These are phyloP conservation scores for Paramecium primaurelia DNA, from an alignment of 73 alveolate genomes.

Conservation along the genomic window DNA sequence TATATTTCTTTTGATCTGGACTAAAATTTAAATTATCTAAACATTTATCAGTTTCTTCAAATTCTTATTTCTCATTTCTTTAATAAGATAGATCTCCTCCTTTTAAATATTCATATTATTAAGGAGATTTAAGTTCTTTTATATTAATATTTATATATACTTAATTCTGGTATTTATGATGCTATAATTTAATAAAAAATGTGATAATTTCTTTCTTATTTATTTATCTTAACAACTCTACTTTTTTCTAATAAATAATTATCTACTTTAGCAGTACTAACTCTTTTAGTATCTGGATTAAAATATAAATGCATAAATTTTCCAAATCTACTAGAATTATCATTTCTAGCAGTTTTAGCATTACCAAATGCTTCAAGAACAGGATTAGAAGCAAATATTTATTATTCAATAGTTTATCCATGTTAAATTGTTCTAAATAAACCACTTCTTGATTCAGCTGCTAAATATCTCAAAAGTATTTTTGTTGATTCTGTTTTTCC, in stretches of 20 bases:
- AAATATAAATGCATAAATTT: slow-evolving; percentile 95
- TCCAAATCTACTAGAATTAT: slow-evolving; percentile 96
- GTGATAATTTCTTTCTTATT: slow-evolving; percentile 96
- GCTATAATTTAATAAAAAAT: slow-evolving; percentile 87
- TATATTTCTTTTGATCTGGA: slow-evolving; percentile 59
- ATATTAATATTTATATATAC: neutral
- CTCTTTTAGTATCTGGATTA: slow-evolving; percentile 88
- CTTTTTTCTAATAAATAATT: slow-evolving; percentile 92
- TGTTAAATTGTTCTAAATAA: neutral
- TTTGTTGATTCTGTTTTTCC: slow-evolving; percentile 98
- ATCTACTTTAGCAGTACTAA: slow-evolving; percentile 91
- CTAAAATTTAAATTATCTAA: slow-evolving; percentile 14
- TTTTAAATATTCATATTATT: slow-evolving; percentile 54
- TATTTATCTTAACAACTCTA: slow-evolving; percentile 77
- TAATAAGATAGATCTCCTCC: neutral
- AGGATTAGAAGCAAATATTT: slow-evolving; percentile 92
- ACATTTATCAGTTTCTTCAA: slow-evolving; percentile 52
- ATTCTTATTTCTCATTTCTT: slow-evolving; percentile 66
- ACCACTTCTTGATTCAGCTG: slow-evolving; percentile 66
- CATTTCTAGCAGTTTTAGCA: slow-evolving; percentile 93
- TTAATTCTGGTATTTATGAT: slow-evolving; percentile 53
- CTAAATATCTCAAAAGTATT: slow-evolving; percentile 79
- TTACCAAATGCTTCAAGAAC: slow-evolving; percentile 99
- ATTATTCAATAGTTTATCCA: neutral
- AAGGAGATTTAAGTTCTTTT: slow-evolving; percentile 40